These are phyloP conservation scores for Penicillium sp. DNA, from an alignment of 2,329 filamentous ascomycete species.

Conservation along the genomic window DNA sequence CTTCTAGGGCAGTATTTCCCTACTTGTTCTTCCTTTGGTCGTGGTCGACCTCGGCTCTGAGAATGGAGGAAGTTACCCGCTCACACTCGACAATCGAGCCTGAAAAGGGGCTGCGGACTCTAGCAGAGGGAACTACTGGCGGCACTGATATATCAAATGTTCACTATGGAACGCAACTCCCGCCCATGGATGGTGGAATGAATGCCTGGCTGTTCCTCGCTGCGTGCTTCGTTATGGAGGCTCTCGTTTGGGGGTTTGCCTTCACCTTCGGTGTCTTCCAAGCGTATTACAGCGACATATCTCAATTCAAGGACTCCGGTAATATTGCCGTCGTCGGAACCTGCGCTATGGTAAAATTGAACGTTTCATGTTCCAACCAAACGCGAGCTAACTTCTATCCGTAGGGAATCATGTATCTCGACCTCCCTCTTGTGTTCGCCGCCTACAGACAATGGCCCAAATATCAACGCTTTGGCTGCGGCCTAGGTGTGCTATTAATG, in stretches of 20 bases:
- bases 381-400: too few species aligned
- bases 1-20: background rate
- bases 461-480: slow-evolving; percentile 19
- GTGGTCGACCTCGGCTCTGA: background rate
- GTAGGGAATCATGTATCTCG: background rate
- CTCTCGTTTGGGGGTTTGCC: slow-evolving; percentile 52
- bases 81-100: background rate
- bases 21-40: background rate
- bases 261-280: slow-evolving; percentile 28
- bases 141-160: background rate
- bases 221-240: slow-evolving; percentile 55
- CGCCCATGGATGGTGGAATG: slow-evolving; percentile 40
- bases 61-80: slow-evolving; percentile 4
- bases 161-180: slow-evolving; percentile 6
- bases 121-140: background rate
- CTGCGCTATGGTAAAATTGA: slow-evolving; percentile 13
- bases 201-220: slow-evolving; percentile 50
- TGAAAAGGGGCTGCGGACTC: slow-evolving; percentile 1
- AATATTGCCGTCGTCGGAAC: slow-evolving; percentile 26
- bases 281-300: slow-evolving; percentile 25
- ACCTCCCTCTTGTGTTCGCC: slow-evolving; percentile 20
- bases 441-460: slow-evolving; percentile 17
- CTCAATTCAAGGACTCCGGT: slow-evolving; percentile 17
- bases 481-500: slow-evolving; percentile 24
- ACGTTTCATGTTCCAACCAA: background rate